Evolutionary conservation across 768 basidiomycete genomes (phyloP).

Genomic region (Crassisporium funariophilum): DNA sequence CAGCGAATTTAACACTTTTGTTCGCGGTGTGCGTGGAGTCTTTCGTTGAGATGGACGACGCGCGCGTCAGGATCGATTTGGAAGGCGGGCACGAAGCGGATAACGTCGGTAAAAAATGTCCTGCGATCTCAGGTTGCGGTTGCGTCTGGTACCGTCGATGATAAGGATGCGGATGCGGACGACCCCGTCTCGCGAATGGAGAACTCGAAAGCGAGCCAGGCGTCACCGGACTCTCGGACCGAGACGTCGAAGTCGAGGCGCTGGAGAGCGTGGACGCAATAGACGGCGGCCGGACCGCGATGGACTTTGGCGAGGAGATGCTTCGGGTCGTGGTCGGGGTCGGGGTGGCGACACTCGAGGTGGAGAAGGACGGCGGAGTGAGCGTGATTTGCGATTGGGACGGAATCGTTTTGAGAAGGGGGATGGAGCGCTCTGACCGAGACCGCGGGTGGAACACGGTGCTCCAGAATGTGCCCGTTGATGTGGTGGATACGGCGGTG

Average conservation of each 20-base stretch:
- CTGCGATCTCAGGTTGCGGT: no score
- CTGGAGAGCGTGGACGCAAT: conserved; percentile 31
- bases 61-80: conserved; percentile 63
- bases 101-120: conserved; percentile 19
- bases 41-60: conserved; percentile 50
- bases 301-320: conserved; percentile 19
- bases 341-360: conserved; percentile 20
- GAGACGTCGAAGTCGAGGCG: conserved; percentile 25
- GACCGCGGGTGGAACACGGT: conserved; percentile 36
- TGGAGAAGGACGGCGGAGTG: conserved; percentile 21
- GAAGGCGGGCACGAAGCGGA: conserved; percentile 40
- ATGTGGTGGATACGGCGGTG: conserved; percentile 5
- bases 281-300: conserved; percentile 28
- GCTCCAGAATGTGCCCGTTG: conserved; percentile 36
- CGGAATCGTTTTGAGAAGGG: conserved; percentile 34
- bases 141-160: conserved; percentile 22
- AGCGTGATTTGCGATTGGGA: conserved; percentile 33
- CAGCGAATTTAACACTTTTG: conserved; percentile 74
- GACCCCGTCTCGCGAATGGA: conserved; percentile 13
- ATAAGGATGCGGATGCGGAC: conserved; percentile 17
- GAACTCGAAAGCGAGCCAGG: conserved; percentile 25
- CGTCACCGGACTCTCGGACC: conserved; percentile 30
- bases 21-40: conserved; percentile 33
- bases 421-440: conserved; percentile 34
- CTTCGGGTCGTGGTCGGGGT: conserved; percentile 15